Percentiles rank a stretch among this genome's conserved stretches.
Evolutionary conservation across 1,139 yeast genomes (phyloP).

Genomic region (Taphrina deformans): DNA sequence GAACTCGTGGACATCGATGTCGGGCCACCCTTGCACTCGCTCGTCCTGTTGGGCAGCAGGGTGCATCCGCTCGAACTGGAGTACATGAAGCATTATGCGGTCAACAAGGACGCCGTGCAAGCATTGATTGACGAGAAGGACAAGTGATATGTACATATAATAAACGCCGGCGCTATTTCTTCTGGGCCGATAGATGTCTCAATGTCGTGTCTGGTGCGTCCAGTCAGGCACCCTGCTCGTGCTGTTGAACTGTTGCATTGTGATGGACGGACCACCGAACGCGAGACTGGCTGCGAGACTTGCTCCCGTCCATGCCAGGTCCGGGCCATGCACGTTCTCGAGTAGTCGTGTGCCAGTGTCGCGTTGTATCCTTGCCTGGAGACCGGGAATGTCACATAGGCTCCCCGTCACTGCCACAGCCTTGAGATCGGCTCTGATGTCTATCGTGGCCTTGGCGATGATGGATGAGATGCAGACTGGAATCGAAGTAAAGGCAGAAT

Average conservation of each 20-base stretch:
- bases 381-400: slow-evolving; percentile 25
- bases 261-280: slow-evolving; percentile 4
- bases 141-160: background rate
- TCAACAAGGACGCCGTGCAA: slow-evolving; percentile 51
- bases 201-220: background rate
- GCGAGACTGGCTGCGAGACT: slow-evolving; percentile 14
- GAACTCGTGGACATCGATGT: slow-evolving; percentile 64
- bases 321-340: slow-evolving; percentile 3
- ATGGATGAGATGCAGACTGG: slow-evolving; percentile 14
- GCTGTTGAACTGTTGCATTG: slow-evolving; percentile 15
- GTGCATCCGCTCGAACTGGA: slow-evolving; percentile 92
- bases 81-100: slow-evolving; percentile 73
- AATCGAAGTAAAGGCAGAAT: slow-evolving; percentile 25
- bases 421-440: slow-evolving; percentile 15
- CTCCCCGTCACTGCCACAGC: slow-evolving; percentile 31
- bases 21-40: slow-evolving; percentile 92
- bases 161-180: background rate
- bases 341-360: slow-evolving; percentile 12
- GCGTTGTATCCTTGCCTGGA: slow-evolving; percentile 18
- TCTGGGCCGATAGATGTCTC: background rate
- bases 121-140: slow-evolving; percentile 27
- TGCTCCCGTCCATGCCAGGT: slow-evolving; percentile 23
- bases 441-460: slow-evolving; percentile 22
- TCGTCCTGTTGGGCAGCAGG: slow-evolving; percentile 86
- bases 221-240: slow-evolving; percentile 31